Evolutionary conservation across 257 asterid species (phyloP).

Genomic region (Solanum piurae): DNA sequence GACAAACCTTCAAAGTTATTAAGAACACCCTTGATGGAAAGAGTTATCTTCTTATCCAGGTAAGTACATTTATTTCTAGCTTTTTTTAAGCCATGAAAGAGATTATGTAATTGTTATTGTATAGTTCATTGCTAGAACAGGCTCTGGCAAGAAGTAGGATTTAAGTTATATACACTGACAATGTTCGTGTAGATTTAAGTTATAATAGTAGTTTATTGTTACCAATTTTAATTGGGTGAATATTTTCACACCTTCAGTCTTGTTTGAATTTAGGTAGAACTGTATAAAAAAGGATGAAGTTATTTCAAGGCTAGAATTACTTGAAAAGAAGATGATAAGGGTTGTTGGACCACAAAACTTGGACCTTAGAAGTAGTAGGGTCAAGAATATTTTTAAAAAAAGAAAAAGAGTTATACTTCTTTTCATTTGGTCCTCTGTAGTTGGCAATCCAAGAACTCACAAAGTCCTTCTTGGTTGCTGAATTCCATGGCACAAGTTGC

Average conservation of each 20-base stretch:
- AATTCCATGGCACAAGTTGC: not conserved
- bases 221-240: not conserved
- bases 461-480: not conserved
- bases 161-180: not conserved
- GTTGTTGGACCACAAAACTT: not conserved
- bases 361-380: not conserved
- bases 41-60: conserved; percentile 98
- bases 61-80: conserved; percentile 27
- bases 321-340: not conserved
- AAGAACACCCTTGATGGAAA: conserved; percentile 85
- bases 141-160: not conserved
- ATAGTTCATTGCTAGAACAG: not conserved
- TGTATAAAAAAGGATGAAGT: not conserved
- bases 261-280: not conserved
- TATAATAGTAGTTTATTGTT: not conserved
- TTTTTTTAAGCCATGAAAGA: not conserved
- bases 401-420: not conserved
- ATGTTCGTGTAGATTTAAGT: not conserved
- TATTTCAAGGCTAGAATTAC: not conserved
- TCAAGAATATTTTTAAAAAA: not conserved
- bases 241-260: not conserved
- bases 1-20: conserved; percentile 91
- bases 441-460: not conserved
- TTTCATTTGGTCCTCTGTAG: not conserved
- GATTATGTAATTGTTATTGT: not conserved